phyloP scores from a whole-genome alignment of 352 stramenopile species.

The Pythium sukuiense region DNA sequence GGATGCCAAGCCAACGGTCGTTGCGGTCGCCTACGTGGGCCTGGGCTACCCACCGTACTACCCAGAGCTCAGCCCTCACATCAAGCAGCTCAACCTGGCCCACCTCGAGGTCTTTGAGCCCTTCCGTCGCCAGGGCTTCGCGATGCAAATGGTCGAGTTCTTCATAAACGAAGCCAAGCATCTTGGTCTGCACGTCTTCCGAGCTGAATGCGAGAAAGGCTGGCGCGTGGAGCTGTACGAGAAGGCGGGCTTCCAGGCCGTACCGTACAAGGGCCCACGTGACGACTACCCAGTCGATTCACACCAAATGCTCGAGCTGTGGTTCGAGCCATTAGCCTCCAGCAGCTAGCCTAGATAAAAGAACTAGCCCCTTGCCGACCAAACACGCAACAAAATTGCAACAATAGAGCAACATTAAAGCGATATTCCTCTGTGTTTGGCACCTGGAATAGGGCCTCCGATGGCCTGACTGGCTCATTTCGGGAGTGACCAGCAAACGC shows the following conservation, averaged over 20 bases:
- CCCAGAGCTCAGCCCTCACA: constrained; percentile 22
- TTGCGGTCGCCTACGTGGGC: constrained; percentile 19
- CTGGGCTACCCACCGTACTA: constrained; percentile 38
- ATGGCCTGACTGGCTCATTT: too few relatives aligned
- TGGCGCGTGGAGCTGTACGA: constrained; percentile 32
- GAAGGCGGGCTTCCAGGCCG: constrained; percentile 25
- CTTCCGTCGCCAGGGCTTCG: constrained; percentile 29
- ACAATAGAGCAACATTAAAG: too few relatives aligned
- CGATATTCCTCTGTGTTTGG: too few relatives aligned
- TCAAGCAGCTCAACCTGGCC: constrained; percentile 34
- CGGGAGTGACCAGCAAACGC: too few relatives aligned
- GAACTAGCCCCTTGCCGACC: too few relatives aligned
- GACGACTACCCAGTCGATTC: constrained; percentile 30
- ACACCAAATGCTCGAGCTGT: constrained; percentile 47
- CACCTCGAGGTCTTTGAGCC: constrained; percentile 24
- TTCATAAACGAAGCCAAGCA: constrained; percentile 18
- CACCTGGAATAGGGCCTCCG: too few relatives aligned
- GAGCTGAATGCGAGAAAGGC: constrained; percentile 36
- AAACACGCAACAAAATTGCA: too few relatives aligned
- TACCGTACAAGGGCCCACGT: constrained; percentile 32
- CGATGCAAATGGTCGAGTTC: constrained; percentile 23
- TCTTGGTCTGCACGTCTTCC: constrained; percentile 22
- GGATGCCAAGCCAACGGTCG: neutral
- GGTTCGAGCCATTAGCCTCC: constrained; percentile 14
- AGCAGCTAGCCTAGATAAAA: too few relatives aligned